Conservation (phyloP, 148 eudicot species). For the Rhododendron williamsianum region DNA sequence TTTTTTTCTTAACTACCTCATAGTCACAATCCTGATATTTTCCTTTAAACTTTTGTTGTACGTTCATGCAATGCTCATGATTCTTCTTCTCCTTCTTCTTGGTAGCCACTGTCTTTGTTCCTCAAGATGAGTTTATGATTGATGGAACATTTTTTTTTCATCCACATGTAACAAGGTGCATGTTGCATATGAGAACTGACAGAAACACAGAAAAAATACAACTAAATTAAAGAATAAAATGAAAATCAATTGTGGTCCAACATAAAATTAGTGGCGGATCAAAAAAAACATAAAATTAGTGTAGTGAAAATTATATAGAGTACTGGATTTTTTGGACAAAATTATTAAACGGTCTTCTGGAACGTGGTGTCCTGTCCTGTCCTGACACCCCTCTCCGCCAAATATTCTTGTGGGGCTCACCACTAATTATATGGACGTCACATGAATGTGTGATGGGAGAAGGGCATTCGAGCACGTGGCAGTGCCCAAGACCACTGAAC, state of each 20-base stretch:
- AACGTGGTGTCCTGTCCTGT: no score
- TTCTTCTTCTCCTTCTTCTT: not conserved
- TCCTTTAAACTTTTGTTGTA: not conserved
- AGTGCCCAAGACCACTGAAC: no score
- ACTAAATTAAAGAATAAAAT: not conserved
- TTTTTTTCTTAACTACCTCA: not conserved
- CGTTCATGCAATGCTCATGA: not conserved
- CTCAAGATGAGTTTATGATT: not conserved
- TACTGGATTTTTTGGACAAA: not conserved
- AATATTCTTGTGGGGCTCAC: not conserved
- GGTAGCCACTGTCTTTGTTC: not conserved
- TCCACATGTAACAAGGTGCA: not conserved
- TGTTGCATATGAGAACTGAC: not conserved
- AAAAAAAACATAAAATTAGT: not conserved
- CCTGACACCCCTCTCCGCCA: not conserved
- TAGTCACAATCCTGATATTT: not conserved
- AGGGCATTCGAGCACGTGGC: no score
- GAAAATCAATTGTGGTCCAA: not conserved
- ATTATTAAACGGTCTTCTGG: no score
- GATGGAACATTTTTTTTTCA: not conserved
- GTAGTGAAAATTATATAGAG: not conserved
- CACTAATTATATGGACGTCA: not conserved
- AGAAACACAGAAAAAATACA: not conserved
- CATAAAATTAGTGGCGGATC: not conserved
- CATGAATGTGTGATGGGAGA: not conserved